A percentile compares a stretch with the other conserved stretches of the same genome.
Evolutionary conservation across 345 rosid genomes (phyloP).

Genomic region (Mallotus nudiflorus): DNA sequence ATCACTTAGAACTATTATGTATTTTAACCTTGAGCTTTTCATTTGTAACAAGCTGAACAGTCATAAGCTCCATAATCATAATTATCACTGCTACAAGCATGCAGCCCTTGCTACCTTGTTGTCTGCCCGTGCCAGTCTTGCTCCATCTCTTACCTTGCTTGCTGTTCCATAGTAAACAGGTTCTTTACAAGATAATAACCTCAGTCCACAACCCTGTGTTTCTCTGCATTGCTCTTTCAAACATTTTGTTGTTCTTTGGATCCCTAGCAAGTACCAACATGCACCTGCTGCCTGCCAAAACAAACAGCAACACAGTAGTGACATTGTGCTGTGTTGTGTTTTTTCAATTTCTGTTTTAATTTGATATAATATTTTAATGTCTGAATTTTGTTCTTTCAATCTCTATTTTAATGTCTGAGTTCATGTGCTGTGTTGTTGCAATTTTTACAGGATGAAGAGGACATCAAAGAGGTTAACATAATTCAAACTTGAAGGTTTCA

Average conservation of each 20-base stretch:
- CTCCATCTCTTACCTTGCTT: slow-evolving; percentile 43
- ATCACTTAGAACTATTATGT: no score
- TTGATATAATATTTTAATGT: no score
- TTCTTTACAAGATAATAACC: slow-evolving; percentile 62
- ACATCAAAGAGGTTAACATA: no score
- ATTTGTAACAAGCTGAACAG: slow-evolving; percentile 77
- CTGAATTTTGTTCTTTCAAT: no score
- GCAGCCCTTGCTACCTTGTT: slow-evolving; percentile 50
- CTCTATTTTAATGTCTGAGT: no score
- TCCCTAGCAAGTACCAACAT: slow-evolving; percentile 94
- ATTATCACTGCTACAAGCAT: slow-evolving; percentile 52
- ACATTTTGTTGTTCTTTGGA: slow-evolving; percentile 82
- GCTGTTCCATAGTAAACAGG: slow-evolving; percentile 77
- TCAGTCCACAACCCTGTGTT: slow-evolving; percentile 44
- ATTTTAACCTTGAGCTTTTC: no score
- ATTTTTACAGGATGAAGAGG: no score
- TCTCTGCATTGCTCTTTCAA: slow-evolving; percentile 68
- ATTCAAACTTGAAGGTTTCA: no score
- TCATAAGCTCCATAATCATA: slow-evolving; percentile 91
- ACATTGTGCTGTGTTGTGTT: no score
- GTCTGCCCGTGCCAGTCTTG: slow-evolving; percentile 62
- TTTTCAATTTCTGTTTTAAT: no score
- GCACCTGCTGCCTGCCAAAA: slow-evolving; percentile 84
- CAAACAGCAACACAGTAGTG: no score
- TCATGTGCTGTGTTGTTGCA: no score